Evolutionary conservation across 1,139 yeast genomes (phyloP), one percentile per base, ranked within the genome.

Genomic region (Hyphopichia fennica): DNA sequence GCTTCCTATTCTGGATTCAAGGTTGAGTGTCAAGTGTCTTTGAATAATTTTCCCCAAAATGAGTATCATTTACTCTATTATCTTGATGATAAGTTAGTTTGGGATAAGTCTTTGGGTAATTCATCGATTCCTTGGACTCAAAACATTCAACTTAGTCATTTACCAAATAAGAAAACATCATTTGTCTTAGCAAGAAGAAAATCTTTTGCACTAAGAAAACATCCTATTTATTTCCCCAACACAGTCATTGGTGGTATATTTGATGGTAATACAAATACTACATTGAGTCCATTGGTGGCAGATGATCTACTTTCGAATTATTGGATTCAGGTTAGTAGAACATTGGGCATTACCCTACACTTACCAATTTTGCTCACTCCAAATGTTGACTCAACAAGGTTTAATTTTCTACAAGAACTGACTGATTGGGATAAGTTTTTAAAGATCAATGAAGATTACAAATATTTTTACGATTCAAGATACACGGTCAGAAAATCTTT

Each of bases 1-100:
- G 13, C 55, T 2, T 60, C 65, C 2, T 67, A 65, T 41, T 62
- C 70, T 1, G 73, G 73, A 0, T 68, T 60, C 49, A 63, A 60
- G 43, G 46, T 67, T 18, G 71, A 66, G 42, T 48, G 57, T 35
- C 69, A 62, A 41, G 46, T 62, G 11, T 45, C 49, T 17, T 27
- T 56, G 7, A 13, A 4, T 15, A 42, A 45, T 8, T 38, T 45
- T 6, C 45, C 52, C 37, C 32, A 17, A 1, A 54, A 53, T 20
- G 51, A 52, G 17, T 60, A 50, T 37, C 63, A 56, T 41, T 48
- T 67, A 31, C 44, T 64, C 10, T 62, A 65, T 40, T 67, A 71
- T 40, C 51, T 54, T 35, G 69, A 67, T 41, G 63, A 63, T 42
- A 63, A 59, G 41, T 43, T 65, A 19, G 53, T 65, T 4, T 57